These are phyloP conservation scores for Xylaria palmicola DNA, from an alignment of 495 filamentous ascomycete species.

Conservation along the genomic window DNA sequence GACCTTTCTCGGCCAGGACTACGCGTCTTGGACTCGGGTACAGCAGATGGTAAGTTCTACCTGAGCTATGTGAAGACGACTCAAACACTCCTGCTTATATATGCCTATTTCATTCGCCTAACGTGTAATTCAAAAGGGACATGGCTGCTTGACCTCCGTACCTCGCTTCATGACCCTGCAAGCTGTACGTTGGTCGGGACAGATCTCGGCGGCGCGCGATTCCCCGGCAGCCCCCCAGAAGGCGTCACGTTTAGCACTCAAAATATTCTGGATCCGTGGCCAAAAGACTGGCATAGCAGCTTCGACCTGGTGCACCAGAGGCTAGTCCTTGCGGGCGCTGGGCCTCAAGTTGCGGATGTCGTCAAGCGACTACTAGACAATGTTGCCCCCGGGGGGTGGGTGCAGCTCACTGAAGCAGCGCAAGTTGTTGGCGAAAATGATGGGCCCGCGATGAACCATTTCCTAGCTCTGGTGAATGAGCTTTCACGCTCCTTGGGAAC, in stretches of 20 bases:
- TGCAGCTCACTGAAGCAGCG: slow-evolving; percentile 15
- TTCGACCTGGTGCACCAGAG: slow-evolving; percentile 20
- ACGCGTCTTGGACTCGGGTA: background rate
- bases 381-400: slow-evolving; percentile 19
- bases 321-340: slow-evolving; percentile 13
- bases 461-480: background rate
- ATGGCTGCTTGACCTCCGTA: background rate
- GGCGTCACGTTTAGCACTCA: slow-evolving; percentile 2
- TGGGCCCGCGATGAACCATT: background rate
- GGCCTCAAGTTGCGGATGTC: slow-evolving; percentile 5
- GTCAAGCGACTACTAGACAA: background rate
- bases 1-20: background rate
- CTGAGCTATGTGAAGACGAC: too few relatives aligned
- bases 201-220: background rate
- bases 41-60: slow-evolving; percentile 4
- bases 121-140: too few relatives aligned
- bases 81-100: too few relatives aligned
- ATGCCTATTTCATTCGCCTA: too few relatives aligned
- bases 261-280: slow-evolving; percentile 20
- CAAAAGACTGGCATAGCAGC: background rate
- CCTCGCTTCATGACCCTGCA: background rate
- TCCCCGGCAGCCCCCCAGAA: background rate
- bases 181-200: background rate
- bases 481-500: background rate
- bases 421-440: background rate